phyloP scores from a whole-genome alignment of 371 early-diverging fungal species.

The Smittium culicis region DNA sequence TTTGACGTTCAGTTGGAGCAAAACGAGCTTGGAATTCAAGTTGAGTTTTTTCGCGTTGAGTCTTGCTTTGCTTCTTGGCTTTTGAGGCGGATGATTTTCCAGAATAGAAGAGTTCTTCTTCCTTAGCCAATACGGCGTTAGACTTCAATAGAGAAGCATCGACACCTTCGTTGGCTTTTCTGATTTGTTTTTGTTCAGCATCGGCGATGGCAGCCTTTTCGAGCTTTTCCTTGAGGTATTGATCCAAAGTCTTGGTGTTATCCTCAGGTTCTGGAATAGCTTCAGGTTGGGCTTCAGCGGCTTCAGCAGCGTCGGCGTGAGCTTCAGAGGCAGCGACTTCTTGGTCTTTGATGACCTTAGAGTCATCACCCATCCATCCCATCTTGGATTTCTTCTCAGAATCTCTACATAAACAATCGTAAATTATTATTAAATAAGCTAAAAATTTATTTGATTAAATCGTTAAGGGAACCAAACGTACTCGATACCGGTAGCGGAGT shows the following conservation, averaged over 20 bases:
- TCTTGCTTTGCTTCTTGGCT: constrained; percentile 24
- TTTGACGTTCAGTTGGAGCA: constrained; percentile 9
- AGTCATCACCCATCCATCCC: constrained; percentile 28
- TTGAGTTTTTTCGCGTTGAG: constrained; percentile 6
- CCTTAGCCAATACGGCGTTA: constrained; percentile 14
- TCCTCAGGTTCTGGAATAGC: constrained; percentile 19
- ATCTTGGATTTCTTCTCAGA: constrained; percentile 31
- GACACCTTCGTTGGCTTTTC: constrained; percentile 33
- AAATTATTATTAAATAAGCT: no score
- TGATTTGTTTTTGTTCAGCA: constrained; percentile 15
- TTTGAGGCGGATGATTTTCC: constrained; percentile 15
- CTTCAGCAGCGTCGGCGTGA: constrained; percentile 18
- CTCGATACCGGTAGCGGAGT: constrained; percentile 27
- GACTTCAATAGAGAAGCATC: constrained; percentile 26
- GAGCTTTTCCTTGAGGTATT: constrained; percentile 25
- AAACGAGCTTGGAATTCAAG: neutral
- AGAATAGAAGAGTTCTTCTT: constrained; percentile 23
- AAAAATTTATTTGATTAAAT: no score
- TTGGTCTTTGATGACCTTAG: constrained; percentile 21
- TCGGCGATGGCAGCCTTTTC: neutral
- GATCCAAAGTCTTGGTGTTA: constrained; percentile 28
- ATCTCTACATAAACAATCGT: constrained; percentile 12
- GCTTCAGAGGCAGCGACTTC: constrained; percentile 23
- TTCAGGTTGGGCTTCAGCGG: neutral
- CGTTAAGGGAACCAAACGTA: neutral